A percentile compares a stretch with the other conserved stretches of the same genome.
Conservation (phyloP, 2,329 filamentous ascomycete species). For the Aspergillus hortae region DNA sequence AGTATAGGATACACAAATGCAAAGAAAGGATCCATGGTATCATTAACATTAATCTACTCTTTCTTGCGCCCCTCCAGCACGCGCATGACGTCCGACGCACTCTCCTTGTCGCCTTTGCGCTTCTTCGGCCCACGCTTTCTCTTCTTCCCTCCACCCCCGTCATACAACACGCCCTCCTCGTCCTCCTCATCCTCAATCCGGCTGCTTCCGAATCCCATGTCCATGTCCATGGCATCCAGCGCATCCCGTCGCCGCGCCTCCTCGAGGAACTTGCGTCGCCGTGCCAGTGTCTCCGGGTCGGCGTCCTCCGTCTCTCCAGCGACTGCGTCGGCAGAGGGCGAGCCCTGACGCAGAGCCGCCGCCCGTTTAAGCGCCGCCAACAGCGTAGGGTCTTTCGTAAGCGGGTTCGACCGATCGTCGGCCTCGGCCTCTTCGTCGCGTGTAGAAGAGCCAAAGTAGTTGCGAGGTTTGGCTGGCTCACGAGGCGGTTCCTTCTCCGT, state of each 20-base stretch:
- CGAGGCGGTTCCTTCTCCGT: conserved; percentile 10
- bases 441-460: conserved; percentile 42
- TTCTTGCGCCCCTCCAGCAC: conserved; percentile 66
- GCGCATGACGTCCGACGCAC: conserved; percentile 72
- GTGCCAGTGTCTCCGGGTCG: conserved; percentile 62
- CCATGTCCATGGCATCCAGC: conserved; percentile 84
- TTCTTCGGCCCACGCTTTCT: conserved; percentile 55
- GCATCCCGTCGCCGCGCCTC: conserved; percentile 56
- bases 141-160: conserved; percentile 34
- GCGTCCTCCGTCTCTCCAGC: conserved; percentile 41
- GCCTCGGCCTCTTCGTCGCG: conserved; percentile 52
- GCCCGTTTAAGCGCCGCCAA: conserved; percentile 84
- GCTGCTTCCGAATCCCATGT: conserved; percentile 89
- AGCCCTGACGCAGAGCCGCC: conserved; percentile 55
- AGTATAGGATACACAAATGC: neutral
- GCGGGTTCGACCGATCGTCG: conserved; percentile 32
- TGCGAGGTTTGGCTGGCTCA: conserved; percentile 38
- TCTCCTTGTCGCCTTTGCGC: conserved; percentile 58
- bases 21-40: neutral
- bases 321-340: conserved; percentile 41
- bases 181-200: conserved; percentile 81
- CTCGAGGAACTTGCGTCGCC: conserved; percentile 70
- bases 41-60: conserved; percentile 17
- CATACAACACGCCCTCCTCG: conserved; percentile 61
- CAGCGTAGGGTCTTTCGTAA: conserved; percentile 70